Evolutionary conservation across 2,329 filamentous ascomycete species (phyloP).

Genomic region (Fusarium sp.): DNA sequence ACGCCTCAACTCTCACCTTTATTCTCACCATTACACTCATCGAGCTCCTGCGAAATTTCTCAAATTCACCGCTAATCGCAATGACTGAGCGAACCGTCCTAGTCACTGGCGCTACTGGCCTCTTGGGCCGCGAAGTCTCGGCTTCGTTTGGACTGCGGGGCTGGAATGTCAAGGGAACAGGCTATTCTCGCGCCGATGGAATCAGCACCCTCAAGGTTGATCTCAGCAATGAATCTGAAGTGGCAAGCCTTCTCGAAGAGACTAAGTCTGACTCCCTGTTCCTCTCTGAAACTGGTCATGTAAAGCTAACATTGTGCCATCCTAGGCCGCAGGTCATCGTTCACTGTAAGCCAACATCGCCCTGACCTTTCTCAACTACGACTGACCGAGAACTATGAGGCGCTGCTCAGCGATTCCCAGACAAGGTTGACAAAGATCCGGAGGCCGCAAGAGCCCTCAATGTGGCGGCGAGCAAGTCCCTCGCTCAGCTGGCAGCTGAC

Average conservation of each 20-base stretch:
- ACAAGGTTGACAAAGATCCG: slow-evolving; percentile 85
- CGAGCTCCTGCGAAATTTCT: background rate
- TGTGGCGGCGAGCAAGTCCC: slow-evolving; percentile 73
- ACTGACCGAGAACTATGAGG: slow-evolving; percentile 54
- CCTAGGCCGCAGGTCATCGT: slow-evolving; percentile 79
- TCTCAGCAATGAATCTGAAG: slow-evolving; percentile 58
- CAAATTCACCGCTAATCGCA: background rate
- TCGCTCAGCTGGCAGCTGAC: slow-evolving; percentile 74
- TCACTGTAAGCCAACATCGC: slow-evolving; percentile 71
- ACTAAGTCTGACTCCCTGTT: slow-evolving; percentile 58
- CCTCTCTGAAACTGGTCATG: background rate
- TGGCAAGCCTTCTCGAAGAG: slow-evolving; percentile 63
- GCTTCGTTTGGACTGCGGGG: slow-evolving; percentile 70
- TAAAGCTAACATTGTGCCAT: background rate
- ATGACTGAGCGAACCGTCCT: slow-evolving; percentile 65
- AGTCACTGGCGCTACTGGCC: slow-evolving; percentile 85
- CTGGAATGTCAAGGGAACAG: slow-evolving; percentile 80
- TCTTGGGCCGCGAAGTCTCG: slow-evolving; percentile 83
- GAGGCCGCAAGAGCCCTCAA: slow-evolving; percentile 80
- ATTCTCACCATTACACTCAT: background rate
- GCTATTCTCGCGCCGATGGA: slow-evolving; percentile 79
- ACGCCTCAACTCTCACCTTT: slow-evolving; percentile 22
- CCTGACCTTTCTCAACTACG: background rate
- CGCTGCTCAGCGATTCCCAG: slow-evolving; percentile 88
- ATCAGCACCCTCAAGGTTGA: slow-evolving; percentile 73